phyloP scores from a whole-genome alignment of 2,329 filamentous ascomycete genomes.

The Alternaria sp. region DNA sequence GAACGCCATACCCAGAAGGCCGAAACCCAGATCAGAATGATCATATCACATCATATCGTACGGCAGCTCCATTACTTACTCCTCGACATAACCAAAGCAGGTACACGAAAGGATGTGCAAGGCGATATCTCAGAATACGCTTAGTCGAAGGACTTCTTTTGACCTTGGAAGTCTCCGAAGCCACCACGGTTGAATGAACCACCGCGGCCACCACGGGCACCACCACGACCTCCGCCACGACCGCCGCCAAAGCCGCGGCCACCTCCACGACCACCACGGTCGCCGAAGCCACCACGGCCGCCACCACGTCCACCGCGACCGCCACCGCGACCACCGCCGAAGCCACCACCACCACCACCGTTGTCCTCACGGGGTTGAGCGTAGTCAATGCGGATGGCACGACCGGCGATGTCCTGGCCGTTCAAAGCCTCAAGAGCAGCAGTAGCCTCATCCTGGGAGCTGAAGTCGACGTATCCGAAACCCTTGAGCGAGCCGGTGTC shows the following conservation, averaged over 20 bases:
- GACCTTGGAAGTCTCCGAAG: slow-evolving; percentile 76
- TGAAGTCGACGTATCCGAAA: slow-evolving; percentile 89
- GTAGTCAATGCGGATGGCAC: slow-evolving; percentile 83
- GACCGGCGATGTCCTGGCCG: slow-evolving; percentile 75
- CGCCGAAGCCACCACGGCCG: slow-evolving; percentile 60
- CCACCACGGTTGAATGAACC: slow-evolving; percentile 62
- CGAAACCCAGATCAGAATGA: slow-evolving; percentile 20
- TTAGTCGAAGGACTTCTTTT: slow-evolving; percentile 75
- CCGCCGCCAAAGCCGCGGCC: slow-evolving; percentile 58
- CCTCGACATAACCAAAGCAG: slow-evolving; percentile 32
- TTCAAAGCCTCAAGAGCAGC: slow-evolving; percentile 74
- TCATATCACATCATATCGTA: slow-evolving; percentile 31
- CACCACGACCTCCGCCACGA: slow-evolving; percentile 56
- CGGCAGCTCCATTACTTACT: slow-evolving; percentile 37
- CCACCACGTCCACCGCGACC: slow-evolving; percentile 54
- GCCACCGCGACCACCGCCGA: slow-evolving; percentile 61
- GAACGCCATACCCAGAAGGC: slow-evolving; percentile 26
- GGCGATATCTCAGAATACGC: slow-evolving; percentile 12
- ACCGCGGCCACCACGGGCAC: slow-evolving; percentile 55
- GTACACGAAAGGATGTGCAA: slow-evolving; percentile 23
- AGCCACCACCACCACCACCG: slow-evolving; percentile 63
- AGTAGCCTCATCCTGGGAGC: slow-evolving; percentile 82
- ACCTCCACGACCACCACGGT: slow-evolving; percentile 61
- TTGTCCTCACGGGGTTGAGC: slow-evolving; percentile 71
- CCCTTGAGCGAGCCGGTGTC: slow-evolving; percentile 87